Base-by-base conservation (phyloP, 225 moss, liverwort and hornwort species). In the Ulota crispa region DNA sequence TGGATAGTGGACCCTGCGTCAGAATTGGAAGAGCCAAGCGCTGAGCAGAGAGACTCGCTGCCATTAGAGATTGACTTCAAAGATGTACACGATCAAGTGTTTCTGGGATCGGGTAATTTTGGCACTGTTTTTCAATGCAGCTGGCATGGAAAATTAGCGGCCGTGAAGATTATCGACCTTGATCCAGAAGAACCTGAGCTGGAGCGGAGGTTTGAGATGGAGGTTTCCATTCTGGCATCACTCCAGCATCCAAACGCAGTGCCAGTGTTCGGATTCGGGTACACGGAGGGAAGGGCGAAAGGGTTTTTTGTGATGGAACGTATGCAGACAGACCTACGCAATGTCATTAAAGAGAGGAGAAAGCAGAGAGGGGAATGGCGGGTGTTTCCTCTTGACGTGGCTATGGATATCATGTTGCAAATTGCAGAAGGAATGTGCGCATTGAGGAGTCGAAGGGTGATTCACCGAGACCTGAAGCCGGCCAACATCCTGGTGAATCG, bases 261-360 rank as follows among this genome's bases (percentile, higher is more conserved):
- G 23, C 64, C 36, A 39, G 73, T 6, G 0, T 64, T 73, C 16
- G 80, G 80, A 7, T 81, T 27, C 21, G 73, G 64, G 15, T 64
- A 52, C 64, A 64, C 5, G 0, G 4, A 73, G 8, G 6, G 0
- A 26, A 54, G 9, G 21, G 43, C 21, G 7, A 0, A 21, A 36
- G 80, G 81, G 11, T 73, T 73, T 37, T 28, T 64, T 20, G 1
- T 81, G 23, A 73, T 81, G 81, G 81, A 81, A 65, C 30, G 11
- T 16, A 81, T 81, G 55, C 53, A 73, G 27, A 4, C 39, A 9
- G 54, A 64, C 65, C 41, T 65, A 7, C 0, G 2, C 7, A 31
- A 15, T 2, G 1, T 81, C 8, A 65, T 81, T 15, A 2, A 4
- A 7, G 55, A 31, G 9, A 80, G 0, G 9, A 28, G 15, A 52